Base-by-base conservation (phyloP, 2,329 filamentous ascomycete species). In the Fusarium marasasianum region DNA sequence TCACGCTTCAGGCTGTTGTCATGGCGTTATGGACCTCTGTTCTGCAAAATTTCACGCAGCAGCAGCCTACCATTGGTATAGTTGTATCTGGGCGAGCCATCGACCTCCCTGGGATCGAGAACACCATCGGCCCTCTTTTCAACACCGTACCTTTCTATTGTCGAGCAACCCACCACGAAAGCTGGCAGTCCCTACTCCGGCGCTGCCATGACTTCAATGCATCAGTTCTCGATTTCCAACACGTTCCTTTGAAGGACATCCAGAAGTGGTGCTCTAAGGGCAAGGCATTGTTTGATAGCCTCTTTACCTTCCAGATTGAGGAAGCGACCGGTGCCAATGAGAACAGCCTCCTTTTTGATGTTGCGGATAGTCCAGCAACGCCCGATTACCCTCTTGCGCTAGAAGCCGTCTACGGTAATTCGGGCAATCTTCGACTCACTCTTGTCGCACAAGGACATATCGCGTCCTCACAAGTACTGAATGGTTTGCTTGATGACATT, bases 101-200 rank as follows among this genome's bases (percentile, higher is more conserved):
- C 9, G 89, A 93, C 48, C 83, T 94, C 18, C 87, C 91, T 13
- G 86, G 86, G 5, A 88, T 91, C 5, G 92, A 95, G 53, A 79
- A 86, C 29, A 89, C 93, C 2, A 88, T 96, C 47, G 96, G 95
- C 0, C 95, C 96, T 0, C 83, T 98, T 26, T 97, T 98, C 87
- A 98, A 98, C 79, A 98, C 95, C 0, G 84, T 98, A 3, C 94
- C 95, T 0, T 94, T 93, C 79, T 87, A 89, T 62, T 82, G 91
- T 40, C 79, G 83, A 11, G 73, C 88, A 20, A 69, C 82, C 12
- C 72, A 80, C 1, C 78, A 81, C 1, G 83, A 87, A 9, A 90
- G 86, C 0, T 94, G 92, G 90, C 79, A 83, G 2, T 86, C 88
- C 0, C 81, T 94, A 3, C 84, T 94, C 29, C 85, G 83, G 22